Conservation (phyloP, 345 rosid species). For the Lepidium didymum region DNA sequence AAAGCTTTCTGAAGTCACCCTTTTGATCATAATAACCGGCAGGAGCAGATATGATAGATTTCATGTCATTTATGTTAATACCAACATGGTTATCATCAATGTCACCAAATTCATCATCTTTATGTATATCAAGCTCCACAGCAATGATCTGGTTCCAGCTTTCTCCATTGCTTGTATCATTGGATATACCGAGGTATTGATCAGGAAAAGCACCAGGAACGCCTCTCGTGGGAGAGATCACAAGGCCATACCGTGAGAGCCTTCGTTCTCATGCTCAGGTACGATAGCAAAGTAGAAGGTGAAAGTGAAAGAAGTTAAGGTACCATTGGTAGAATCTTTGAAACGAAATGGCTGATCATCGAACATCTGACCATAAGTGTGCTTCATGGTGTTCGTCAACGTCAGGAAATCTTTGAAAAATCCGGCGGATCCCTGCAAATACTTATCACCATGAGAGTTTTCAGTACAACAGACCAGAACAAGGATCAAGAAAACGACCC, state of each 20-base stretch:
- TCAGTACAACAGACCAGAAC: background rate
- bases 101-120: conserved; percentile 21
- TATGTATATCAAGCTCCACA: conserved; percentile 14
- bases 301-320: background rate
- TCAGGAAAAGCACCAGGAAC: conserved; percentile 7
- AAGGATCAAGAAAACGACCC: background rate
- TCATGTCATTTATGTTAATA: conserved; percentile 41
- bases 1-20: conserved; percentile 14
- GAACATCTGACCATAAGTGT: conserved; percentile 7
- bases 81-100: conserved; percentile 45
- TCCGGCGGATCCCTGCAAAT: background rate
- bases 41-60: conserved; percentile 28
- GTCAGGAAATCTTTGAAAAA: background rate
- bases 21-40: conserved; percentile 33
- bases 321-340: background rate
- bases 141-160: background rate
- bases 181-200: conserved; percentile 12
- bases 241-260: conserved; percentile 26
- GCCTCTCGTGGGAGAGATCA: conserved; percentile 19
- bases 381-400: no score
- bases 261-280: background rate
- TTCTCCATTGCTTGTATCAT: background rate
- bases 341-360: background rate
- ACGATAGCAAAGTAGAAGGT: conserved; percentile 9
- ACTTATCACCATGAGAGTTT: background rate